These are phyloP conservation scores for Polygonum maritimum DNA, from an alignment of 148 eudicot species.

Conservation along the genomic window DNA sequence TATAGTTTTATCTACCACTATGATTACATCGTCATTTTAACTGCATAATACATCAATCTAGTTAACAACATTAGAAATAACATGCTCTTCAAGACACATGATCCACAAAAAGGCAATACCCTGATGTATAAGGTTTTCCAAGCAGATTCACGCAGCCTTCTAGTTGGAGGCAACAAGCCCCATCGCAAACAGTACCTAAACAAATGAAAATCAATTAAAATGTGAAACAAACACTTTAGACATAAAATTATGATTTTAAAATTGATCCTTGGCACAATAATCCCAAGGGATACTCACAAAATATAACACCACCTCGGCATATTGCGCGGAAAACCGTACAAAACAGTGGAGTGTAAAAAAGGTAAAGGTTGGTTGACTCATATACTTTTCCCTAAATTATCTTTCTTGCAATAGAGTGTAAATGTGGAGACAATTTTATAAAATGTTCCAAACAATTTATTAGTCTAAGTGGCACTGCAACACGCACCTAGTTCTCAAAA, in stretches of 20 bases:
- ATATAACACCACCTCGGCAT: not conserved
- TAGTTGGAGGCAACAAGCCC: slow-evolving; percentile 62
- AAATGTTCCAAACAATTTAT: not conserved
- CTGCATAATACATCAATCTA: not conserved
- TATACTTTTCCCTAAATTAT: not conserved
- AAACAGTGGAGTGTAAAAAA: not conserved
- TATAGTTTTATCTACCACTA: not conserved
- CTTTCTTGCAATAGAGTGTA: not conserved
- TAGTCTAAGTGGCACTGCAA: not conserved
- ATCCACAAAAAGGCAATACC: slow-evolving; percentile 25
- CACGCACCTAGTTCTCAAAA: not conserved
- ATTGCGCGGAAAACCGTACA: not conserved
- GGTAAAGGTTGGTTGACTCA: not conserved
- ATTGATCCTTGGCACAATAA: not conserved
- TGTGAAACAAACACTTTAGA: too few species aligned
- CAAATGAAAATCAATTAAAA: not conserved
- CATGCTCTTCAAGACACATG: not conserved
- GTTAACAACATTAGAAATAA: not conserved
- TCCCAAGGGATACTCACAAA: not conserved
- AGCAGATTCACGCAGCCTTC: slow-evolving; percentile 67
- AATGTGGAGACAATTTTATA: not conserved
- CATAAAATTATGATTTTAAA: not conserved
- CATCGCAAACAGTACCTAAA: slow-evolving; percentile 82
- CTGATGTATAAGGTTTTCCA: slow-evolving; percentile 89
- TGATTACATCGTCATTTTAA: not conserved